These are phyloP conservation scores for Phytophthora syringae DNA, from an alignment of 352 stramenopile genomes.

Conservation along the genomic window DNA sequence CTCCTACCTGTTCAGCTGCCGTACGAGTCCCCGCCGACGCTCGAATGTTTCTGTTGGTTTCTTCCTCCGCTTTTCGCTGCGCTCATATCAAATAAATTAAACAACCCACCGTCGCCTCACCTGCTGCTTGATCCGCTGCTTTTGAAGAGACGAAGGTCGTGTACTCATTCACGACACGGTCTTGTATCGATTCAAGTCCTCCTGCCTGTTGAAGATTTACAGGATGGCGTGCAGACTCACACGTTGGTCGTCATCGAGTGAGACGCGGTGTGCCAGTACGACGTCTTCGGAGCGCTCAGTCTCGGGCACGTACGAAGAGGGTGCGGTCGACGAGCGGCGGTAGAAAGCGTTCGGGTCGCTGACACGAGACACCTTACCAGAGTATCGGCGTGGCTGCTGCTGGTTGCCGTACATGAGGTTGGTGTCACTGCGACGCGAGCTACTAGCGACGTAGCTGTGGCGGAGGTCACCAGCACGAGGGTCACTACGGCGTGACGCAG, in stretches of 20 bases:
- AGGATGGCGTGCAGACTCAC: slow-evolving; percentile 74
- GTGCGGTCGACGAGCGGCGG: slow-evolving; percentile 36
- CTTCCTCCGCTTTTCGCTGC: slow-evolving; percentile 23
- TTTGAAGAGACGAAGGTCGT: slow-evolving; percentile 12
- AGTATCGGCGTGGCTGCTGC: slow-evolving; percentile 32
- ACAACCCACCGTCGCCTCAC: slow-evolving; percentile 24
- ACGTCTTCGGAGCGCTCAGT: slow-evolving; percentile 54
- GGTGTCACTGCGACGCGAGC: slow-evolving; percentile 42
- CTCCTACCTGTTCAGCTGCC: slow-evolving; percentile 19
- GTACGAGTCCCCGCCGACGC: slow-evolving; percentile 7
- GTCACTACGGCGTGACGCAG: slow-evolving; percentile 35
- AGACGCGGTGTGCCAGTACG: slow-evolving; percentile 63
- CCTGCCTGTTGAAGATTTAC: slow-evolving; percentile 28
- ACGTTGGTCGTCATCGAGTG: slow-evolving; percentile 62
- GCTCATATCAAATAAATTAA: slow-evolving; percentile 53
- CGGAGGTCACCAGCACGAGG: slow-evolving; percentile 26
- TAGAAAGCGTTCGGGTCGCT: slow-evolving; percentile 63
- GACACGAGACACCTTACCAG: slow-evolving; percentile 40
- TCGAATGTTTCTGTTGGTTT: slow-evolving; percentile 29
- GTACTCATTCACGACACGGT: slow-evolving; percentile 15
- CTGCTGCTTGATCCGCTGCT: slow-evolving; percentile 2
- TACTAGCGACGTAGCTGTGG: slow-evolving; percentile 41
- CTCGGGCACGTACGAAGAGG: slow-evolving; percentile 42
- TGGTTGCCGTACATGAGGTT: slow-evolving; percentile 38
- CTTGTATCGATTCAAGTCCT: slow-evolving; percentile 12